Evolutionary conservation across 2,329 filamentous ascomycete genomes (phyloP), one percentile per base, ranked within the genome.

Genomic region (Fusarium sp.): DNA sequence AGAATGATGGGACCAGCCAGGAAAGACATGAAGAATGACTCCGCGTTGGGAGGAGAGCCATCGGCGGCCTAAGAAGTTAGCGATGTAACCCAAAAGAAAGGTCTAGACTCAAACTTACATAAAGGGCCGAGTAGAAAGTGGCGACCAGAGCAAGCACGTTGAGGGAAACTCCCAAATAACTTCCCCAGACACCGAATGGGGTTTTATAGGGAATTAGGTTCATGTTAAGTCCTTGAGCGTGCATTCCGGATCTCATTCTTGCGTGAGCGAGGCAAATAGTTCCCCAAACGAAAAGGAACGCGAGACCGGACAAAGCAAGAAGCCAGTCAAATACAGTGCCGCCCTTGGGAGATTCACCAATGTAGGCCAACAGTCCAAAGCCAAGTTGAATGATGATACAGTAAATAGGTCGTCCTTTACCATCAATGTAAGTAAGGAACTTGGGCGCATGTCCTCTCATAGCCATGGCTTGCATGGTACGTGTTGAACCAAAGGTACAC

Each of bases 231-330:
- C 92, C 92, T 66, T 90, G 88, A 6, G 83, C 77, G 45, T 83
- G 84, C 92, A 93, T 96, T 12, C 90, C 93, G 27, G 84, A 81
- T 70, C 95, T 92, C 88, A 98, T 98, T 53, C 94, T 93, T 76
- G 97, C 96, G 81, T 98, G 95, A 16, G 91, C 88, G 6, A 97
- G 83, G 79, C 94, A 97, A 79, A 97, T 95, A 69, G 92, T 92
- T 46, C 86, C 89, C 92, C 92, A 95, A 8, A 92, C 94, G 82
- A 95, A 93, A 77, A 94, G 87, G 56, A 88, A 90, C 10, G 90
- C 91, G 9, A 94, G 86, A 60, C 90, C 92, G 2, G 90, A 92
- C 42, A 94, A 85, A 56, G 91, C 88, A 18, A 92, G 85, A 79
- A 97, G 88, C 94, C 95, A 97, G 74, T 88, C 86, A 72, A 97